Base-by-base conservation (phyloP, 202 grass and related monocot species). In the Digitaria exilis region DNA sequence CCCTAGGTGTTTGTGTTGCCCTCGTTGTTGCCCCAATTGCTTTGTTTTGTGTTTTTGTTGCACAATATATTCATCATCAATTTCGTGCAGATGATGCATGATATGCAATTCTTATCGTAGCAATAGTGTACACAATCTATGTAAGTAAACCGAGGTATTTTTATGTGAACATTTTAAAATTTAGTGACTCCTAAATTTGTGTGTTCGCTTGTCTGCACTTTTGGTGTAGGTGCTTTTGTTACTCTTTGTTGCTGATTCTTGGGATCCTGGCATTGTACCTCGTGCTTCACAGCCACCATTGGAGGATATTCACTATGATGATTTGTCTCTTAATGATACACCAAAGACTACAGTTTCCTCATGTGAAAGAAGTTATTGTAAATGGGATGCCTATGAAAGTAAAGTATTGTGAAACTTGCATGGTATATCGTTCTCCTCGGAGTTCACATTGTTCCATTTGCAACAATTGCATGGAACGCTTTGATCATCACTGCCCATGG, bases 401-500 rank as follows among this genome's bases (percentile, higher is more conserved):
- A 32, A 95, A 90, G 83, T 95, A 95, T 71, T 95, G 93, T 73
- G 93, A 95, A 41, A 92, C 93, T 48, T 95, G 93, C 71, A 95
- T 95, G 93, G 66, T 95, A 58, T 95, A 86, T 77, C 87, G 89
- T 14, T 87, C 93, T 80, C 89, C 93, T 50, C 84, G 93, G 28
- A 92, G 93, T 73, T 95, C 93, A 51, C 93, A 95, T 58, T 95
- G 93, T 69, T 90, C 57, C 12, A 60, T 60, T 29, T 60, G 57
- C 57, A 60, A 60, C 57, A 60, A 60, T 29, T 60, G 57, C 60
- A 85, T 92, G 59, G 93, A 92, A 71, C 85, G 87, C 12, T 95
- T 95, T 68, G 93, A 95, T 73, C 93, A 92, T 88, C 93, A 95
- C 71, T 95, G 93, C 82, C 87, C 89, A 18, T 95, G 93, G 93